A percentile compares a stretch with the other conserved stretches of the same genome.
These are phyloP conservation scores for Oxyria digyna DNA, from an alignment of 148 eudicot species.

Conservation along the genomic window DNA sequence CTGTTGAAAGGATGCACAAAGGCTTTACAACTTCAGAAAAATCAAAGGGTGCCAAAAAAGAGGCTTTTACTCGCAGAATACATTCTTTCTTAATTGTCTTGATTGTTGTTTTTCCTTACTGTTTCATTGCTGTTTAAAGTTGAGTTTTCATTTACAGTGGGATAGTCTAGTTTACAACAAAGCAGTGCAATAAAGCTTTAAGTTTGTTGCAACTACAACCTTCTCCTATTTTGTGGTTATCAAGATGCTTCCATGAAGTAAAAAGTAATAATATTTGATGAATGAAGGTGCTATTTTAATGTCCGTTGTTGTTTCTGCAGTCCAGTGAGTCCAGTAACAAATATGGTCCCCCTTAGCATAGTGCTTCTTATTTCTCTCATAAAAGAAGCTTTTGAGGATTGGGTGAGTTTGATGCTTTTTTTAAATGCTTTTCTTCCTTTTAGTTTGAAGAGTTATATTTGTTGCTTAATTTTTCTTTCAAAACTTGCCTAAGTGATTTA, in stretches of 20 bases:
- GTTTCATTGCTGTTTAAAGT: too few species aligned
- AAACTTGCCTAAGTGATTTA: not conserved
- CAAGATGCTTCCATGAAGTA: not conserved
- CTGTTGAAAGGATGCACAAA: not conserved
- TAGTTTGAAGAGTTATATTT: too few species aligned
- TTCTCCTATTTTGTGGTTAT: not conserved
- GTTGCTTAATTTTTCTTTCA: not conserved
- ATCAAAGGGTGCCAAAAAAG: too few species aligned
- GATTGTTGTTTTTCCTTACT: not conserved
- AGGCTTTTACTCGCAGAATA: not conserved
- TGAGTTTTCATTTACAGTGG: not conserved
- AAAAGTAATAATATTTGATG: not conserved
- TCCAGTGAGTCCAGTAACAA: constrained; percentile 93
- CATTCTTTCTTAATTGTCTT: not conserved
- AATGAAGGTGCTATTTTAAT: constrained; percentile 8
- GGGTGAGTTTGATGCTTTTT: constrained; percentile 50
- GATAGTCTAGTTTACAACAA: not conserved
- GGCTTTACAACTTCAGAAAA: not conserved
- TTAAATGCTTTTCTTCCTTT: not conserved
- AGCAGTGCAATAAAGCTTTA: not conserved
- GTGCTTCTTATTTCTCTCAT: constrained; percentile 89
- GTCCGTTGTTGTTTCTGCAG: constrained; percentile 45
- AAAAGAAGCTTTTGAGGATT: constrained; percentile 98
- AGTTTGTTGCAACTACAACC: not conserved
- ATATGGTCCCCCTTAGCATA: constrained; percentile 76